These are phyloP conservation scores for Oryza coarctata DNA, from an alignment of 176 grass and related monocot species.

Conservation along the genomic window DNA sequence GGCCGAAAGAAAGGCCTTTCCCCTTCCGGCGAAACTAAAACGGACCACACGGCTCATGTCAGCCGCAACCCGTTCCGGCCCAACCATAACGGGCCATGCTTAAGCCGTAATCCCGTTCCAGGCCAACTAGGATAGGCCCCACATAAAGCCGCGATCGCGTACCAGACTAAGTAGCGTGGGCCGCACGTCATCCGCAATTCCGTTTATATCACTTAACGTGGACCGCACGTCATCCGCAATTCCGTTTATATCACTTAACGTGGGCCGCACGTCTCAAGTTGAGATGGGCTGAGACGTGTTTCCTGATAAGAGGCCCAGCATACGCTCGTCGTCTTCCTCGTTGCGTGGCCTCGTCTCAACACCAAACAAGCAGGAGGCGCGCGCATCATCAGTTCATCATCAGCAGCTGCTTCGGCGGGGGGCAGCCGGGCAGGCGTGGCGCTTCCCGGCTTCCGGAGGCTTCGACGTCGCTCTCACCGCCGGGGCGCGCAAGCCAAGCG, in stretches of 20 bases:
- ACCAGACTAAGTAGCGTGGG: too few species aligned
- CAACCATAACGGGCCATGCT: too few species aligned
- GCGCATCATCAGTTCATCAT: neutral
- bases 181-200: too few species aligned
- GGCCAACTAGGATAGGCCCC: too few species aligned
- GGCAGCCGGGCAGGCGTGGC: neutral
- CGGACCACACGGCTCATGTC: too few species aligned
- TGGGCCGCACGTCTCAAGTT: neutral
- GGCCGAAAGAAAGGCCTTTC: neutral
- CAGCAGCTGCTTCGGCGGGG: neutral
- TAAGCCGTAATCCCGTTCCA: too few species aligned
- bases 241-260: too few species aligned
- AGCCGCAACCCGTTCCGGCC: too few species aligned
- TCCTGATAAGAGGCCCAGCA: neutral
- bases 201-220: too few species aligned
- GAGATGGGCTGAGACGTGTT: neutral
- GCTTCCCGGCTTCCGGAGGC: neutral
- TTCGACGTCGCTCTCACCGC: neutral
- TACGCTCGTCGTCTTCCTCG: neutral
- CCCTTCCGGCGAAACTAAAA: neutral
- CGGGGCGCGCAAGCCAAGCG: constrained; percentile 37
- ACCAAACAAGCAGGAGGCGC: neutral
- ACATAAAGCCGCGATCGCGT: too few species aligned
- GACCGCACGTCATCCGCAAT: too few species aligned
- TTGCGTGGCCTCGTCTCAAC: neutral